These are phyloP conservation scores for Vinca major DNA, from an alignment of 305 asterid genomes.

Conservation along the genomic window DNA sequence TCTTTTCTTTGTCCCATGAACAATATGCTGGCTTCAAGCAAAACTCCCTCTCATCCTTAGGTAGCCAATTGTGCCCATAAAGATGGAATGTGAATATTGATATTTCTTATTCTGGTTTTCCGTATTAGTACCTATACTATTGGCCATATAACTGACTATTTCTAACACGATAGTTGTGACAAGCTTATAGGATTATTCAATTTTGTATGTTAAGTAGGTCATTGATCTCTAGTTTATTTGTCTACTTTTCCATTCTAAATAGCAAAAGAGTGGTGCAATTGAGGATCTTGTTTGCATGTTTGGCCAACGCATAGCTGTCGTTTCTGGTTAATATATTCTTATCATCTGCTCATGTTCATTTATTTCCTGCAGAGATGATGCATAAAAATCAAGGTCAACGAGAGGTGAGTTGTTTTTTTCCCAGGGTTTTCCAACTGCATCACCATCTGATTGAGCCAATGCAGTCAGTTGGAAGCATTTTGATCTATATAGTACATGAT, in stretches of 20 bases:
- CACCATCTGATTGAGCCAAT: conserved; percentile 7
- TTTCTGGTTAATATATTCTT: neutral
- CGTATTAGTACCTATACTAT: neutral
- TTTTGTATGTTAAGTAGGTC: neutral
- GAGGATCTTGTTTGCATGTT: neutral
- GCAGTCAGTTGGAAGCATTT: conserved; percentile 1
- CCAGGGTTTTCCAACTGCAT: conserved; percentile 10
- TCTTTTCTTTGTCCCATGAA: conserved; percentile 3
- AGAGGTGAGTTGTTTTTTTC: conserved; percentile 33
- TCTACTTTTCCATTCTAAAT: conserved; percentile 1
- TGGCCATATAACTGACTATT: neutral
- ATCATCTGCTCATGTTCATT: conserved; percentile 15
- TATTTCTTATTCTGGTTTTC: neutral
- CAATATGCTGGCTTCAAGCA: neutral
- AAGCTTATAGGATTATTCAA: neutral
- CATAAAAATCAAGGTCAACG: conserved; percentile 39
- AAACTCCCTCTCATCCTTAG: neutral
- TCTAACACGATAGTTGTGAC: neutral
- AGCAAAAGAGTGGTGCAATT: neutral
- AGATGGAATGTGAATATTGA: neutral
- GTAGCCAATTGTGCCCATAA: neutral
- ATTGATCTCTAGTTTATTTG: neutral
- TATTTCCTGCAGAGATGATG: conserved; percentile 49
- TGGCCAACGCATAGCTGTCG: neutral
- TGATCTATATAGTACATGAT: conserved; percentile 6